Conservation (phyloP, 441 rosid species). For the Jatropha multifida region DNA sequence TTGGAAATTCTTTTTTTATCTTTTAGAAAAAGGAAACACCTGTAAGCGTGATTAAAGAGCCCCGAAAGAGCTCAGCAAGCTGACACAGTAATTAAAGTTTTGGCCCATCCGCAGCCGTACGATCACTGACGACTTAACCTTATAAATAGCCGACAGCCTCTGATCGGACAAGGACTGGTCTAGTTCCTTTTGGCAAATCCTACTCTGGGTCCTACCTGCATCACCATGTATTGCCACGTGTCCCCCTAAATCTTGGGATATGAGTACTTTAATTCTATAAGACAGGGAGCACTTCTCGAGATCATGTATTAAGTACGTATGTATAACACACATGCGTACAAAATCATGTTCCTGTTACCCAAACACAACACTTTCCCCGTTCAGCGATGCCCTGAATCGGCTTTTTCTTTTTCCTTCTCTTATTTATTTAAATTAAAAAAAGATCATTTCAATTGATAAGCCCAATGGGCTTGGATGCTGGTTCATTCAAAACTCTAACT, state of each 20-base stretch:
- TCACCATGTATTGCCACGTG: constrained; percentile 40
- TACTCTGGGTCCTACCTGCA: constrained; percentile 24
- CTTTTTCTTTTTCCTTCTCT: no score
- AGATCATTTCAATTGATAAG: background rate
- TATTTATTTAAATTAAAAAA: no score
- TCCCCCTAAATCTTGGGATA: constrained; percentile 3
- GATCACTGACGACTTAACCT: constrained; percentile 28
- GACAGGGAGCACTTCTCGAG: background rate
- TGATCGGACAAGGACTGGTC: constrained; percentile 43
- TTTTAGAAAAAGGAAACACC: no score
- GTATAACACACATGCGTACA: background rate
- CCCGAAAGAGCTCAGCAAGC: background rate
- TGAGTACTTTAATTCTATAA: background rate
- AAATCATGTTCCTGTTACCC: no score
- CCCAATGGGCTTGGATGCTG: background rate
- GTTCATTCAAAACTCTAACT: background rate
- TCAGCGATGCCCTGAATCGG: background rate
- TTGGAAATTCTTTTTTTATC: no score
- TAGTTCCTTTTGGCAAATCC: constrained; percentile 50
- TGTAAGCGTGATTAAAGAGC: background rate
- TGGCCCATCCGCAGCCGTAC: constrained; percentile 30
- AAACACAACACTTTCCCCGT: no score
- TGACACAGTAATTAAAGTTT: constrained; percentile 17
- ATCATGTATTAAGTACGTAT: background rate
- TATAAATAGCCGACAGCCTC: constrained; percentile 34